phyloP scores from a whole-genome alignment of 768 basidiomycete species.

The Rhodotorula sphaerocarpa region DNA sequence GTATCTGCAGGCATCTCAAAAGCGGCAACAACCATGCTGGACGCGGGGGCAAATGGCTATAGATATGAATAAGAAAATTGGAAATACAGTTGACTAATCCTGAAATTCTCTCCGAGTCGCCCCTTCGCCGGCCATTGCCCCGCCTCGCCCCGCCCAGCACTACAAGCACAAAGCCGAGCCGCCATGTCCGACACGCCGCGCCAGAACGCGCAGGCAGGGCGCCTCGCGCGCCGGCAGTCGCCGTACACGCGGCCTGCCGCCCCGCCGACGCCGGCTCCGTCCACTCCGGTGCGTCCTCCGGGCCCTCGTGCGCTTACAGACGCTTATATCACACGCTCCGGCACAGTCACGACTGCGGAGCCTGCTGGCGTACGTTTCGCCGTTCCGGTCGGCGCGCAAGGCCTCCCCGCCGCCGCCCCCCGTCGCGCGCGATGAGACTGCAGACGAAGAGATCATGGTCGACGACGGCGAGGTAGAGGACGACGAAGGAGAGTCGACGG shows the following conservation, averaged over 20 bases:
- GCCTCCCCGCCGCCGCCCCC: not conserved
- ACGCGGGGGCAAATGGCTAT: too few species aligned
- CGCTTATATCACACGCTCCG: not conserved
- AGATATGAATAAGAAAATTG: too few species aligned
- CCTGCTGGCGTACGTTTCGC: slow-evolving; percentile 26
- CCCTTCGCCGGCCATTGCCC: too few species aligned
- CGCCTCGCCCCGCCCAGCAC: too few species aligned
- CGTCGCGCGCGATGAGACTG: not conserved
- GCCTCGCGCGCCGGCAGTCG: slow-evolving; percentile 15
- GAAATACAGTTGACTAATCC: too few species aligned
- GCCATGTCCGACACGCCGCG: slow-evolving; percentile 18
- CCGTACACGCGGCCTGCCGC: slow-evolving; percentile 4
- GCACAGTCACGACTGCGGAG: slow-evolving; percentile 17
- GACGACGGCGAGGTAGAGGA: not conserved
- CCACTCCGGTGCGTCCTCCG: slow-evolving; percentile 9
- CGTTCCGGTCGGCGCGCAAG: slow-evolving; percentile 11
- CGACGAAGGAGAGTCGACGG: too few species aligned
- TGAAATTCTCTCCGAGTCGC: too few species aligned
- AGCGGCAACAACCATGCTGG: too few species aligned
- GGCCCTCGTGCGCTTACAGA: not conserved
- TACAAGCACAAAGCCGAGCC: too few species aligned
- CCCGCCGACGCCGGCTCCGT: not conserved
- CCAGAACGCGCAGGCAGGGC: slow-evolving; percentile 4
- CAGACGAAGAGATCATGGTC: not conserved
- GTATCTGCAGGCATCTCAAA: too few species aligned